Evolutionary conservation across 805 yeast genomes (phyloP).

Genomic region (Cyberlindnera mississippiensis): DNA sequence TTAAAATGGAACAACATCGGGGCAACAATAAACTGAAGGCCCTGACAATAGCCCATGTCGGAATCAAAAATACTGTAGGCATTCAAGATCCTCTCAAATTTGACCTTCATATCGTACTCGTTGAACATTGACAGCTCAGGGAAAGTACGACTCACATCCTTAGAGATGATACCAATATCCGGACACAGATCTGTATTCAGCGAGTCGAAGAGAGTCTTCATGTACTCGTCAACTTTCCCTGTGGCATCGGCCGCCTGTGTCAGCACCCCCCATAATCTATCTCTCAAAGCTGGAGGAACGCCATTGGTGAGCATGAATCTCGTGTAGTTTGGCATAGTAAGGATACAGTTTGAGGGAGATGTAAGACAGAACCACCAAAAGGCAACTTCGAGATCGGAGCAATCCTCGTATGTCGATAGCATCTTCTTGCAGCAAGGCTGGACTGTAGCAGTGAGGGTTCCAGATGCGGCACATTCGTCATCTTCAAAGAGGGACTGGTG

Average conservation of each 20-base stretch:
- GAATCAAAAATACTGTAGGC: slow-evolving; percentile 62
- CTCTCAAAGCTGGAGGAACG: slow-evolving; percentile 41
- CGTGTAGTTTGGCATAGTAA: slow-evolving; percentile 45
- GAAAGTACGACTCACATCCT: slow-evolving; percentile 59
- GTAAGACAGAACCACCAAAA: slow-evolving; percentile 44
- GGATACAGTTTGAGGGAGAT: slow-evolving; percentile 41
- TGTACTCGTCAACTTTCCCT: slow-evolving; percentile 22
- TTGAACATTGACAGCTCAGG: slow-evolving; percentile 50
- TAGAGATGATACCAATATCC: slow-evolving; percentile 42
- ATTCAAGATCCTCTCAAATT: slow-evolving; percentile 51
- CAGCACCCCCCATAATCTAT: slow-evolving; percentile 39
- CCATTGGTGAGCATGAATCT: slow-evolving; percentile 39
- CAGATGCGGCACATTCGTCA: slow-evolving; percentile 22
- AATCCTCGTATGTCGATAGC: slow-evolving; percentile 4
- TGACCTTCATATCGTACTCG: slow-evolving; percentile 34
- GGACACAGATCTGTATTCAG: slow-evolving; percentile 40
- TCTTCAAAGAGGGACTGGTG: slow-evolving; percentile 24
- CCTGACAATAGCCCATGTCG: slow-evolving; percentile 68
- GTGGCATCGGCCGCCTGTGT: slow-evolving; percentile 22
- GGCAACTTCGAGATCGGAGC: slow-evolving; percentile 32
- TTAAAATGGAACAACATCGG: slow-evolving; percentile 45
- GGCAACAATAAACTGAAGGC: slow-evolving; percentile 59
- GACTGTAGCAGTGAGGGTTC: slow-evolving; percentile 9
- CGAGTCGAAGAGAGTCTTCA: slow-evolving; percentile 33
- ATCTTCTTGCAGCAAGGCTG: slow-evolving; percentile 24